phyloP scores from a whole-genome alignment of 495 filamentous ascomycete species.

The Xylaria curta region DNA sequence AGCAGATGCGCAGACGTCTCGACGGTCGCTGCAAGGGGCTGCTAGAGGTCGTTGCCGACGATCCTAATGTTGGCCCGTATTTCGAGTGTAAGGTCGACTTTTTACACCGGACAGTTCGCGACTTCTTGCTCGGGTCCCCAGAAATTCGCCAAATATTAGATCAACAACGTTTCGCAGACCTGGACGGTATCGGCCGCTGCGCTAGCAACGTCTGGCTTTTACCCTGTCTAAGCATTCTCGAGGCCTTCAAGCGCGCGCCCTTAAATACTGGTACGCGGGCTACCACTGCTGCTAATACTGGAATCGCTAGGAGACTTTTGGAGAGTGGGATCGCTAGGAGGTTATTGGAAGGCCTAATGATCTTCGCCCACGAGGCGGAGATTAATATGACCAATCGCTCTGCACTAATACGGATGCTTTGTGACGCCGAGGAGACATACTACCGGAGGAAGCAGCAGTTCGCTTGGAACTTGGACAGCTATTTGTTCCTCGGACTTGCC shows the following conservation, averaged over 20 bases:
- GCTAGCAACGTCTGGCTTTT: constrained; percentile 1
- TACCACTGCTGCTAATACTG: neutral
- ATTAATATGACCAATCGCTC: constrained; percentile 5
- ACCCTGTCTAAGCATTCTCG: constrained; percentile 4
- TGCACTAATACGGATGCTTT: neutral
- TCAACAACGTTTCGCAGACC: neutral
- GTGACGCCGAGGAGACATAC: neutral
- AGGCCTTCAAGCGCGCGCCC: constrained; percentile 7
- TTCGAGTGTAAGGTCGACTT: constrained; percentile 29
- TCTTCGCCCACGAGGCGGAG: neutral
- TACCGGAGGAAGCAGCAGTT: neutral
- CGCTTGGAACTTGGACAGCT: neutral
- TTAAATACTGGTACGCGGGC: neutral
- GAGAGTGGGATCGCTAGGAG: neutral
- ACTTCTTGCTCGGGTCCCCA: constrained; percentile 29
- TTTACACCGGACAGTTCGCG: constrained; percentile 37
- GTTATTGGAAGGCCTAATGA: neutral
- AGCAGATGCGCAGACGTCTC: constrained; percentile 14
- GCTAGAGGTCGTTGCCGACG: constrained; percentile 19
- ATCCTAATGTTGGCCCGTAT: neutral
- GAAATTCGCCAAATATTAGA: neutral
- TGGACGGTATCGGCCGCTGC: neutral
- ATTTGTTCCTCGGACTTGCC: constrained; percentile 1
- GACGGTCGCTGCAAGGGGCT: constrained; percentile 31
- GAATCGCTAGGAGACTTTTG: too few species aligned